Evolutionary conservation across 139 green algal species (phyloP).

Genomic region (Picochlorum sp.): DNA sequence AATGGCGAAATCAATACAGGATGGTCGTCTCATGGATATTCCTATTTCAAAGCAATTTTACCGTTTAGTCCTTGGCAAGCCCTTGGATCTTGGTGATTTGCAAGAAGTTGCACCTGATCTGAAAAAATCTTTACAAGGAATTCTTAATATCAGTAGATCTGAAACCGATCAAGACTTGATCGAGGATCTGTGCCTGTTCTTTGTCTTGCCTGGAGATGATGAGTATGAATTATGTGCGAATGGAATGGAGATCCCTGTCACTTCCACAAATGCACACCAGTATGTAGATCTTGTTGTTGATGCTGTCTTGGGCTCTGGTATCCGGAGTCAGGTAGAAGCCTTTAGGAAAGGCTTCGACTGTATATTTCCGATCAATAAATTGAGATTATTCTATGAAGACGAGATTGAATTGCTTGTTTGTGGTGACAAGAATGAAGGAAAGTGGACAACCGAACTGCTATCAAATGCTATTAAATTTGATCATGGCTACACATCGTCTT

Average conservation of each 20-base stretch:
- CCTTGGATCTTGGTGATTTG: conserved; percentile 70
- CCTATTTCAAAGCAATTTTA: conserved; percentile 79
- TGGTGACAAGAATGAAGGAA: conserved; percentile 54
- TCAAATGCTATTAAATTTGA: conserved; percentile 87
- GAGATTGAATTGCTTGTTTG: conserved; percentile 93
- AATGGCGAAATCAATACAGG: conserved; percentile 87
- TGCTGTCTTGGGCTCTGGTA: conserved; percentile 65
- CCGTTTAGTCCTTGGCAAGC: conserved; percentile 38
- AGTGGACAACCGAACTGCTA: conserved; percentile 71
- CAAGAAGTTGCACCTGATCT: conserved; percentile 59
- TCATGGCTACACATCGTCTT: conserved; percentile 61
- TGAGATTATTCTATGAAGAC: conserved; percentile 78
- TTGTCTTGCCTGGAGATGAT: conserved; percentile 75
- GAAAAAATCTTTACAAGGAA: conserved; percentile 49
- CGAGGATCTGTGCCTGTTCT: conserved; percentile 88
- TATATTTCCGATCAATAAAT: conserved; percentile 52
- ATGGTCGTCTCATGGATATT: conserved; percentile 86
- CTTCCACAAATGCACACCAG: conserved; percentile 45
- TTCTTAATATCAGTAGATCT: not conserved
- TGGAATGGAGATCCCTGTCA: conserved; percentile 53
- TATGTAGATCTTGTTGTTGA: conserved; percentile 83
- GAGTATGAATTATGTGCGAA: conserved; percentile 55
- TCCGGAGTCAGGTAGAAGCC: conserved; percentile 61
- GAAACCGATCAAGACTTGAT: too few relatives aligned
- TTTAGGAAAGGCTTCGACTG: conserved; percentile 75